Percentiles rank a stretch among this genome's conserved stretches.
These are phyloP conservation scores for Zygotorulaspora sp. DNA, from an alignment of 805 yeast species.

Conservation along the genomic window DNA sequence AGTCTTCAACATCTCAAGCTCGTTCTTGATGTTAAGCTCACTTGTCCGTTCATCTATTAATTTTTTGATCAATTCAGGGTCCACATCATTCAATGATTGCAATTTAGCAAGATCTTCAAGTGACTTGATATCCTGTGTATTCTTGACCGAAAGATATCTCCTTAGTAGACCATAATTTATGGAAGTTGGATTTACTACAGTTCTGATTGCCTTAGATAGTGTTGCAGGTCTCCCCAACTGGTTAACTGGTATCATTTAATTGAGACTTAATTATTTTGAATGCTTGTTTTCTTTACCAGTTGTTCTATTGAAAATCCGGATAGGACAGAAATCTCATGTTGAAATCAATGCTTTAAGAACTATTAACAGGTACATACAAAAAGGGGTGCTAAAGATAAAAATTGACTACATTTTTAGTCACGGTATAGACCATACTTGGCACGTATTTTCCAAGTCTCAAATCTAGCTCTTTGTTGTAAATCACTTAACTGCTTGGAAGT, in stretches of 20 bases:
- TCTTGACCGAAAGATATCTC: background rate
- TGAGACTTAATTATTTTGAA: no score
- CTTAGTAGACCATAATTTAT: background rate
- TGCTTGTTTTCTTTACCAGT: no score
- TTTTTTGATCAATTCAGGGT: slow-evolving; percentile 31
- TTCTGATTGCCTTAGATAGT: no score
- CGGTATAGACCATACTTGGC: slow-evolving; percentile 21
- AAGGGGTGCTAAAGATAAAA: slow-evolving; percentile 6
- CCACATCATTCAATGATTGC: slow-evolving; percentile 31
- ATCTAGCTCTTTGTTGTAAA: slow-evolving; percentile 31
- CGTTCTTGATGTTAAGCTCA: slow-evolving; percentile 29
- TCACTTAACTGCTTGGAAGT: slow-evolving; percentile 14
- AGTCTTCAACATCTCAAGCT: slow-evolving; percentile 26
- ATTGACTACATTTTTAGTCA: slow-evolving; percentile 5
- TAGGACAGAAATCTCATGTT: no score
- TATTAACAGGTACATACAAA: slow-evolving; percentile 13
- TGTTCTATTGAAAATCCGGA: no score
- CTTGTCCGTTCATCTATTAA: slow-evolving; percentile 31
- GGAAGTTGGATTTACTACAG: no score
- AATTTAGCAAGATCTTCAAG: slow-evolving; percentile 34
- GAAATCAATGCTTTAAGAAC: no score
- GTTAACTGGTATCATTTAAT: no score
- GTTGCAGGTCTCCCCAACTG: no score
- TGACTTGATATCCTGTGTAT: slow-evolving; percentile 16
- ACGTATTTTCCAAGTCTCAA: slow-evolving; percentile 32